These are phyloP conservation scores for Sporothrix sp. DNA, from an alignment of 2,329 filamentous ascomycete genomes.

Conservation along the genomic window DNA sequence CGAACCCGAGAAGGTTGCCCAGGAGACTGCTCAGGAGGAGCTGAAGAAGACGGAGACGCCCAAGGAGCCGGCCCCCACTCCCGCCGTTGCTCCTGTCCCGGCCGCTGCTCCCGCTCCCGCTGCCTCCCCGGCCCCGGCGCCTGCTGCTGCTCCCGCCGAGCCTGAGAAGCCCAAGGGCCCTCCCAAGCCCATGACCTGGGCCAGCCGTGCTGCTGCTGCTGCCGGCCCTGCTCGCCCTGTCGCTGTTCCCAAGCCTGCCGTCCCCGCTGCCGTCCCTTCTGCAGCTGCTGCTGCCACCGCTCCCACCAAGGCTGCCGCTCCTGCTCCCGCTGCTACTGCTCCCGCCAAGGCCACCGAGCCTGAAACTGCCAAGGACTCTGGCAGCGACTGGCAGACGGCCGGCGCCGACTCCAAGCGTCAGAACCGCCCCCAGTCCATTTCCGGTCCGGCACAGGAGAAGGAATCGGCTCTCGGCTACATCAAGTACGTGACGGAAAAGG, in stretches of 20 bases:
- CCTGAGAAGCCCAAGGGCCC: conserved; percentile 38
- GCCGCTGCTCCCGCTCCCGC: conserved; percentile 34
- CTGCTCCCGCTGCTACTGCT: conserved; percentile 27
- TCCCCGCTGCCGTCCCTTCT: conserved; percentile 41
- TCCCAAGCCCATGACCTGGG: conserved; percentile 64
- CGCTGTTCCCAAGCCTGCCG: conserved; percentile 47
- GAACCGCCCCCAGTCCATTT: conserved; percentile 59
- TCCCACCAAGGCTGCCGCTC: conserved; percentile 25
- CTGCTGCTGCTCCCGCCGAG: conserved; percentile 36
- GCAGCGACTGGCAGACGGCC: conserved; percentile 79
- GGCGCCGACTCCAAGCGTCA: conserved; percentile 77
- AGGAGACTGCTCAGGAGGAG: conserved; percentile 47
- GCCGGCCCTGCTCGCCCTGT: conserved; percentile 42
- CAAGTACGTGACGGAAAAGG: conserved; percentile 88
- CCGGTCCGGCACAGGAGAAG: conserved; percentile 53
- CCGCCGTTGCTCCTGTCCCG: conserved; percentile 39
- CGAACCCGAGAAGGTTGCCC: conserved; percentile 40
- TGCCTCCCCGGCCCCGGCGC: conserved; percentile 35
- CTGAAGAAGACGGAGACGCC: conserved; percentile 55
- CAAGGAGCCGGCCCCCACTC: conserved; percentile 49
- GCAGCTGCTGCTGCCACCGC: conserved; percentile 41
- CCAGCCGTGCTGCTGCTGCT: conserved; percentile 55
- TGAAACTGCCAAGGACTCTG: conserved; percentile 40
- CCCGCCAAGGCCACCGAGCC: conserved; percentile 12
- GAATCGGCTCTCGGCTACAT: conserved; percentile 80